A percentile compares a stretch with the other conserved stretches of the same genome.
These are phyloP conservation scores for Clonostachys sp. DNA, from an alignment of 2,329 filamentous ascomycete species.

Conservation along the genomic window DNA sequence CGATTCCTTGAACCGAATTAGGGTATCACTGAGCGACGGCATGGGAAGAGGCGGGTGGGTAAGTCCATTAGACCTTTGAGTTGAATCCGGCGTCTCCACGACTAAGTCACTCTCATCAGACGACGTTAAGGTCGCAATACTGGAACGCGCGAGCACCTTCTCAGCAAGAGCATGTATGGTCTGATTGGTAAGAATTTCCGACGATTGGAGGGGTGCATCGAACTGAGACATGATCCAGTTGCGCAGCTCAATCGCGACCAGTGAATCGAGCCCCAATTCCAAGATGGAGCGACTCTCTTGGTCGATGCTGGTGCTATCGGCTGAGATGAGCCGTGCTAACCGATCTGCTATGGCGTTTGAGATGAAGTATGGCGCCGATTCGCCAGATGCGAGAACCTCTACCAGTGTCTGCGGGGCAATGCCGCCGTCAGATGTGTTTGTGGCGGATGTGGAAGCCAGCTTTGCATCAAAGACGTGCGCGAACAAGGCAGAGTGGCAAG, in stretches of 20 bases:
- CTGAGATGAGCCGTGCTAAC: neutral
- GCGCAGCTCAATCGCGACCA: conserved; percentile 43
- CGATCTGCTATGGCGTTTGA: neutral
- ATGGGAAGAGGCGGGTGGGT: no score
- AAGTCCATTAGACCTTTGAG: no score
- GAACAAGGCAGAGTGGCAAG: no score
- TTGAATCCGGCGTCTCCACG: no score
- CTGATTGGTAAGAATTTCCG: no score
- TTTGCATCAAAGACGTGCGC: neutral
- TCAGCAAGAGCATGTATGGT: no score
- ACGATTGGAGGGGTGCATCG: neutral
- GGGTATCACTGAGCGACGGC: no score
- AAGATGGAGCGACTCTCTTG: conserved; percentile 10
- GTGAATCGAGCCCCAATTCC: conserved; percentile 33
- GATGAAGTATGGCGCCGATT: neutral
- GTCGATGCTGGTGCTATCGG: conserved; percentile 6
- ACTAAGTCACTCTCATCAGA: no score
- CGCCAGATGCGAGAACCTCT: no score
- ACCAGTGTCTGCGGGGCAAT: neutral
- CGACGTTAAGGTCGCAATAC: no score
- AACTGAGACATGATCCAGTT: conserved; percentile 43
- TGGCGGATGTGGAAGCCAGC: neutral
- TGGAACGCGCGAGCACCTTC: no score
- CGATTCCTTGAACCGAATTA: no score
- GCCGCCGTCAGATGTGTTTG: neutral